Conservation (phyloP, 139 green algal genomes). For the Closterium sp. region DNA sequence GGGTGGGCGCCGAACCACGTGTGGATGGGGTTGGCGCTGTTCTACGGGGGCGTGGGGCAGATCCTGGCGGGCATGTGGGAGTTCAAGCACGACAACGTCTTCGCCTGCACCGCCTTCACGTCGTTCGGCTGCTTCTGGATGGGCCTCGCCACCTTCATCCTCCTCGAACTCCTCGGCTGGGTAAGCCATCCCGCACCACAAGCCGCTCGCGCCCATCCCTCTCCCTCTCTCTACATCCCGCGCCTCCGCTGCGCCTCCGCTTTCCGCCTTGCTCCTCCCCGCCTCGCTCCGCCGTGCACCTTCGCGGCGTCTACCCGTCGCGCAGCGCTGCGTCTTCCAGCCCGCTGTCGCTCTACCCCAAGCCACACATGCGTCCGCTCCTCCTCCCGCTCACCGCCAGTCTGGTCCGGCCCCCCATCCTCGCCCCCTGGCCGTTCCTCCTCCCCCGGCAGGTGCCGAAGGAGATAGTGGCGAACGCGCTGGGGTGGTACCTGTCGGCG, state of each 20-base stretch:
- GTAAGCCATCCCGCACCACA: background rate
- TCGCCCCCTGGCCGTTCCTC: too few relatives aligned
- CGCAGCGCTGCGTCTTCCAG: background rate
- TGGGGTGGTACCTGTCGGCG: slow-evolving; percentile 15
- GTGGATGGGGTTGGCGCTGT: slow-evolving; percentile 21
- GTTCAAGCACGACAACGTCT: slow-evolving; percentile 27
- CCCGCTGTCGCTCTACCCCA: background rate
- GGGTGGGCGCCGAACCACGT: slow-evolving; percentile 15
- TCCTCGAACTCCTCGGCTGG: background rate
- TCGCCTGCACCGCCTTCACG: slow-evolving; percentile 28
- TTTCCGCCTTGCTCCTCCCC: too few relatives aligned
- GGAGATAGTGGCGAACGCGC: background rate
- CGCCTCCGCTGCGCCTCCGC: background rate
- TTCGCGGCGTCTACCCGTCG: background rate
- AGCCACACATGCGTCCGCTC: too few relatives aligned
- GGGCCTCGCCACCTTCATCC: background rate
- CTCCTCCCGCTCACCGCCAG: too few relatives aligned
- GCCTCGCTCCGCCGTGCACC: background rate
- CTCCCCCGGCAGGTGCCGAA: background rate
- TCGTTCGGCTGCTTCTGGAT: slow-evolving; percentile 36
- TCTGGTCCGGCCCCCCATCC: too few relatives aligned
- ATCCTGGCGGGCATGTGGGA: slow-evolving; percentile 38
- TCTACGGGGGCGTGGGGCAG: slow-evolving; percentile 29
- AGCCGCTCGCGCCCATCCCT: too few relatives aligned
- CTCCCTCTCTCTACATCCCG: background rate